phyloP scores from a whole-genome alignment of 306 rosid species.

The Cicer bijugum region DNA sequence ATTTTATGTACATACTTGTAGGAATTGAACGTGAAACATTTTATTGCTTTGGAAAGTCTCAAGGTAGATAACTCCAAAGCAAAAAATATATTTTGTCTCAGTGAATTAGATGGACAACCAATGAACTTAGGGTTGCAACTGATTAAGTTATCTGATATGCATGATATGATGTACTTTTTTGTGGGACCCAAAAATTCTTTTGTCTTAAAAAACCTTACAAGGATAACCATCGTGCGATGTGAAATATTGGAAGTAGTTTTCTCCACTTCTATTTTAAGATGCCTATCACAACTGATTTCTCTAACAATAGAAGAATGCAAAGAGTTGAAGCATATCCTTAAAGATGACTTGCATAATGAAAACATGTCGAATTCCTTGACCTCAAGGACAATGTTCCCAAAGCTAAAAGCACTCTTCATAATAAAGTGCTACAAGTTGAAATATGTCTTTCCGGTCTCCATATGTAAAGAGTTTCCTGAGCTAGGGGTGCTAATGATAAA shows the following conservation, averaged over 20 bases:
- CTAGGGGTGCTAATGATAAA: rapidly evolving
- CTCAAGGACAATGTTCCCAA: conserved; percentile 14
- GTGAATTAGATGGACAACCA: too few relatives aligned
- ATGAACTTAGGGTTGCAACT: too few relatives aligned
- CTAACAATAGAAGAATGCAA: not conserved
- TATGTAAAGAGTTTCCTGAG: not conserved
- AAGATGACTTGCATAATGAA: not conserved
- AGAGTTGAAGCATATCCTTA: conserved; percentile 8
- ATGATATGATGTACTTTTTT: not conserved
- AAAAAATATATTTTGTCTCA: not conserved
- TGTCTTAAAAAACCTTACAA: not conserved
- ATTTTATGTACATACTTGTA: not conserved
- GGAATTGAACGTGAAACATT: not conserved
- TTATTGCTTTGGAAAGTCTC: not conserved
- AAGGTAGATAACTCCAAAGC: rapidly evolving
- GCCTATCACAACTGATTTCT: not conserved
- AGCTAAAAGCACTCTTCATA: not conserved
- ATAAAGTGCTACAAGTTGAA: not conserved
- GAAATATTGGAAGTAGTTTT: not conserved
- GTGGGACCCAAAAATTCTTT: not conserved
- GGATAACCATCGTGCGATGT: not conserved
- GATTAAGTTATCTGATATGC: not conserved
- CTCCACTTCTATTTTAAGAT: not conserved
- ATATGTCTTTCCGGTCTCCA: not conserved
- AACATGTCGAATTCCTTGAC: not conserved